phyloP scores from a whole-genome alignment of 2,329 filamentous ascomycete species.

The Diaporthe citriasiana region DNA sequence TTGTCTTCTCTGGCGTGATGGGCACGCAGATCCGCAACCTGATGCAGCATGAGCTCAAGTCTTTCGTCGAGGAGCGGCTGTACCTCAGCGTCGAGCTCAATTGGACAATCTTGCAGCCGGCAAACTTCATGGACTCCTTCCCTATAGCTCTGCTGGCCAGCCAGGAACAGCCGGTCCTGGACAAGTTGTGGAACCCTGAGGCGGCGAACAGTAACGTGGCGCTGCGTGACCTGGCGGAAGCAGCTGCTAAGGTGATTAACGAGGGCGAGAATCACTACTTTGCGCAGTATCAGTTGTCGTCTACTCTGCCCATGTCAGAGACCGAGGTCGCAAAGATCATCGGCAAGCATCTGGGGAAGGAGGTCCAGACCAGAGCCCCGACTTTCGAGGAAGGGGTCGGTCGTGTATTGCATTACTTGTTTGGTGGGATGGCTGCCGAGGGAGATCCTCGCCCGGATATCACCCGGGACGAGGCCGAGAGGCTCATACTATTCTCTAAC shows the following conservation, averaged over 20 bases:
- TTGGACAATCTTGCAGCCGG: constrained; percentile 54
- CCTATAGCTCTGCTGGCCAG: constrained; percentile 34
- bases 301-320: constrained; percentile 40
- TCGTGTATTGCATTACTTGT: neutral
- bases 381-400: neutral
- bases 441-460: constrained; percentile 41
- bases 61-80: constrained; percentile 52
- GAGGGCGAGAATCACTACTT: constrained; percentile 44
- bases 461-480: constrained; percentile 43
- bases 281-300: constrained; percentile 44
- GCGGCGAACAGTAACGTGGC: constrained; percentile 39
- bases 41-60: constrained; percentile 54
- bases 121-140: constrained; percentile 51
- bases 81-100: constrained; percentile 50
- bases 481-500: constrained; percentile 47
- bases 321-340: constrained; percentile 37
- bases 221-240: constrained; percentile 44
- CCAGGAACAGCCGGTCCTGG: constrained; percentile 20
- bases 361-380: constrained; percentile 8
- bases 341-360: constrained; percentile 20
- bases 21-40: constrained; percentile 52
- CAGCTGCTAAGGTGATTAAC: constrained; percentile 38
- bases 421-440: constrained; percentile 7
- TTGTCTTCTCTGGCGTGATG: constrained; percentile 53
- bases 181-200: constrained; percentile 38